Evolutionary conservation across 2,329 filamentous ascomycete species (phyloP).

Genomic region (Botrytis porri): DNA sequence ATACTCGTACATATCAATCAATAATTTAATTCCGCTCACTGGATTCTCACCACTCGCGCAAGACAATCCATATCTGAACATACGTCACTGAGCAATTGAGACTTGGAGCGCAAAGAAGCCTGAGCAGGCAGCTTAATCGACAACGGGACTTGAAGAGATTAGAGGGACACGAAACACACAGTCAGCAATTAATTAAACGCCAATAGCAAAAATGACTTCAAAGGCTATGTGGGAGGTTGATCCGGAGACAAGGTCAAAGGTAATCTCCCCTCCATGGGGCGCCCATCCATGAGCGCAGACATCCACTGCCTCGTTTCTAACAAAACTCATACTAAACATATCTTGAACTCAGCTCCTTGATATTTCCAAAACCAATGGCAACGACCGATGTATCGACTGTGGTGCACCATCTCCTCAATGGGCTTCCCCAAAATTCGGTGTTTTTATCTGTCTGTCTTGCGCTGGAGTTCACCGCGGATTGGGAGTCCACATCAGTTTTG

Average conservation of each 20-base stretch:
- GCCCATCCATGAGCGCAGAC: not conserved
- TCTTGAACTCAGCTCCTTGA: conserved; percentile 66
- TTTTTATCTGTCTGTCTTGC: conserved; percentile 97
- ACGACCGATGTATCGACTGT: conserved; percentile 93
- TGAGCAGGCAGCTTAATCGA: not conserved
- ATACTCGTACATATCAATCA: not conserved
- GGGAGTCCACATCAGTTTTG: conserved; percentile 97
- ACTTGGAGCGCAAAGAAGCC: not conserved
- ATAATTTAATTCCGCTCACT: not conserved
- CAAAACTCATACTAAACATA: conserved; percentile 24
- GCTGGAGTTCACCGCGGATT: conserved; percentile 92
- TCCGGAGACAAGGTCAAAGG: conserved; percentile 94
- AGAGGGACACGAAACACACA: not conserved
- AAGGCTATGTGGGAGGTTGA: conserved; percentile 98
- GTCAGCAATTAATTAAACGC: not conserved
- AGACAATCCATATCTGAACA: not conserved
- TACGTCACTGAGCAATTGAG: not conserved
- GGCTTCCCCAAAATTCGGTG: conserved; percentile 95
- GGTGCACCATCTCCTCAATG: conserved; percentile 95
- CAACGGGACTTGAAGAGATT: not conserved
- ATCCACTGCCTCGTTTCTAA: not conserved
- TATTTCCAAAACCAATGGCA: conserved; percentile 86
- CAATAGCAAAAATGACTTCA: conserved; percentile 47
- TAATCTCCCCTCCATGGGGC: conserved; percentile 41
- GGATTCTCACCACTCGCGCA: not conserved